Evolutionary conservation across 768 basidiomycete genomes (phyloP).

Genomic region (Suillus hirtellus): DNA sequence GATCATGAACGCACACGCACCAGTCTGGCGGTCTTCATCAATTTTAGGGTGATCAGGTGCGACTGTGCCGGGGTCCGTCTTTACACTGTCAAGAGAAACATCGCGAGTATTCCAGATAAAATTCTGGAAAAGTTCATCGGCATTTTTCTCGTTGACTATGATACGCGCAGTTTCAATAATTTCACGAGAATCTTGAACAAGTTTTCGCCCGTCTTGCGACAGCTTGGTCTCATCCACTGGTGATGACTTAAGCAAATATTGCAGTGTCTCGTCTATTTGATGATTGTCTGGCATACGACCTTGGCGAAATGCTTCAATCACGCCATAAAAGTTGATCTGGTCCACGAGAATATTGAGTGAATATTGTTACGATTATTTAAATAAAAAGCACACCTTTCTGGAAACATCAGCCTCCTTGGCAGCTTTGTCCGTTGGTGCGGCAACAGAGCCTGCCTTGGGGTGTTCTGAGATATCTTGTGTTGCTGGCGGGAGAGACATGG

Average conservation of each 20-base stretch:
- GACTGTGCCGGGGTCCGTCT: slow-evolving; percentile 41
- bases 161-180: slow-evolving; percentile 74
- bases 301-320: slow-evolving; percentile 76
- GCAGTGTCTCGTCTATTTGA: slow-evolving; percentile 75
- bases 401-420: slow-evolving; percentile 74
- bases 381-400: slow-evolving; percentile 53
- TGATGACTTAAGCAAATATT: slow-evolving; percentile 60
- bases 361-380: background rate
- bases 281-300: slow-evolving; percentile 78
- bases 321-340: slow-evolving; percentile 75
- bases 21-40: slow-evolving; percentile 61
- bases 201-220: slow-evolving; percentile 72
- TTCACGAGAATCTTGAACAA: slow-evolving; percentile 75
- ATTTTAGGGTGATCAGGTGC: slow-evolving; percentile 54
- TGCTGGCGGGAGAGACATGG: slow-evolving; percentile 69
- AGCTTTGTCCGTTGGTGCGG: slow-evolving; percentile 60
- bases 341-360: background rate
- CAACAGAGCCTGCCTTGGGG: slow-evolving; percentile 60
- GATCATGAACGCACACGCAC: slow-evolving; percentile 35
- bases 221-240: slow-evolving; percentile 66
- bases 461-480: slow-evolving; percentile 60
- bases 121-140: slow-evolving; percentile 89
- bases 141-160: slow-evolving; percentile 83
- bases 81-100: slow-evolving; percentile 38
- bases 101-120: slow-evolving; percentile 81